Conservation (phyloP, 2,329 filamentous ascomycete genomes). For the Leptographium lundbergii region DNA sequence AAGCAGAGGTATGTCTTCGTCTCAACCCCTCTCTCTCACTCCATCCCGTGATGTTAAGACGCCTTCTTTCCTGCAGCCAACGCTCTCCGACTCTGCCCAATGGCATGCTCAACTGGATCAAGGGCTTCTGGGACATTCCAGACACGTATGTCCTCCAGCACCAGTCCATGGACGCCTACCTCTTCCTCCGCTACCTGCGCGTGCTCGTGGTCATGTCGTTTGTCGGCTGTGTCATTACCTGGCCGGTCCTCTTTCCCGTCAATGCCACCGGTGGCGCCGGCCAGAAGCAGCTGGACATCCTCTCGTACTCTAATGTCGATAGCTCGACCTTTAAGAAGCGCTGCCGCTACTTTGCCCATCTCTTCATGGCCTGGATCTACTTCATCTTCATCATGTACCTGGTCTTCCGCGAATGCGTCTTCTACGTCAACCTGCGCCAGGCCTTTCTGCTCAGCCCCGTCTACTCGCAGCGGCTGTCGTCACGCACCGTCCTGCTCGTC, state of each 20-base stretch:
- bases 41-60: neutral
- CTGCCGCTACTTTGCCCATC: slow-evolving; percentile 69
- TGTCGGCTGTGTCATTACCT: slow-evolving; percentile 71
- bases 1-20: slow-evolving; percentile 23
- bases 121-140: slow-evolving; percentile 50
- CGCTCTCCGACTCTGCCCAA: slow-evolving; percentile 46
- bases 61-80: slow-evolving; percentile 23
- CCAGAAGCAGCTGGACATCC: slow-evolving; percentile 55
- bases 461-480: slow-evolving; percentile 76
- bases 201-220: slow-evolving; percentile 65
- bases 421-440: slow-evolving; percentile 88
- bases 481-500: slow-evolving; percentile 81
- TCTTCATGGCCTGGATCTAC: slow-evolving; percentile 70
- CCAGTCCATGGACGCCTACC: slow-evolving; percentile 82
- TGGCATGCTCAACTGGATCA: slow-evolving; percentile 56
- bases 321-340: slow-evolving; percentile 33
- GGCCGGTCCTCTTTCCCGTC: slow-evolving; percentile 75
- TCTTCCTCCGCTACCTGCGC: slow-evolving; percentile 80
- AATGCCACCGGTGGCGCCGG: slow-evolving; percentile 68
- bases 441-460: slow-evolving; percentile 78
- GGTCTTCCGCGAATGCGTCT: slow-evolving; percentile 81
- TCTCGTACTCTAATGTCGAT: slow-evolving; percentile 67
- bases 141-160: slow-evolving; percentile 80
- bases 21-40: neutral
- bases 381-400: slow-evolving; percentile 82